Conservation (phyloP, 306 rosid species). For the Vigna angularis region DNA sequence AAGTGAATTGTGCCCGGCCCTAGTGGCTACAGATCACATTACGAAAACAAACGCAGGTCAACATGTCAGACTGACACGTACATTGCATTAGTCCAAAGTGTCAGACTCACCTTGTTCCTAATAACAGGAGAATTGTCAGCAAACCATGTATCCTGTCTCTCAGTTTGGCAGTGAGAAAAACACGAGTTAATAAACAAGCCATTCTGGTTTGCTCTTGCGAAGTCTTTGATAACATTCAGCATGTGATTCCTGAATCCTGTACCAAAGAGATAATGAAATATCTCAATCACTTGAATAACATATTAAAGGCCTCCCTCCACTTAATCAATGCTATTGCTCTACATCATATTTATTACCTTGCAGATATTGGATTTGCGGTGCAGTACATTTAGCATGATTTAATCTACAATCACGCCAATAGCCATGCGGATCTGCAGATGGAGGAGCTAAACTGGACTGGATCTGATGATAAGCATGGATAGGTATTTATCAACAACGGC, state of each 20-base stretch:
- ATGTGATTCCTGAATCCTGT: constrained; percentile 90
- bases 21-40: not conserved
- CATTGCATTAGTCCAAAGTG: not conserved
- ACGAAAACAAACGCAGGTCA: too few species aligned
- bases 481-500: constrained; percentile 7
- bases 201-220: constrained; percentile 64
- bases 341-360: constrained; percentile 62
- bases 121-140: constrained; percentile 78
- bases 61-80: too few species aligned
- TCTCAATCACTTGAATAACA: not conserved
- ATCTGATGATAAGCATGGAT: constrained; percentile 60
- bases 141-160: constrained; percentile 97
- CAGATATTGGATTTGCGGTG: constrained; percentile 72
- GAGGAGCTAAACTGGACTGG: constrained; percentile 90
- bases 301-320: constrained; percentile 7
- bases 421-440: constrained; percentile 90
- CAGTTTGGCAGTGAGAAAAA: constrained; percentile 94
- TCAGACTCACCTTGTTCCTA: constrained; percentile 67
- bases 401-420: constrained; percentile 87
- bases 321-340: constrained; percentile 3
- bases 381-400: constrained; percentile 74
- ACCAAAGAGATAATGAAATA: constrained; percentile 19
- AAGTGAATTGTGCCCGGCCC: too few species aligned
- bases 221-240: constrained; percentile 62
- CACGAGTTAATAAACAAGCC: constrained; percentile 90